These are phyloP conservation scores for Dictyostelium intermedium DNA, from an alignment of 78 protist species.

Conservation along the genomic window DNA sequence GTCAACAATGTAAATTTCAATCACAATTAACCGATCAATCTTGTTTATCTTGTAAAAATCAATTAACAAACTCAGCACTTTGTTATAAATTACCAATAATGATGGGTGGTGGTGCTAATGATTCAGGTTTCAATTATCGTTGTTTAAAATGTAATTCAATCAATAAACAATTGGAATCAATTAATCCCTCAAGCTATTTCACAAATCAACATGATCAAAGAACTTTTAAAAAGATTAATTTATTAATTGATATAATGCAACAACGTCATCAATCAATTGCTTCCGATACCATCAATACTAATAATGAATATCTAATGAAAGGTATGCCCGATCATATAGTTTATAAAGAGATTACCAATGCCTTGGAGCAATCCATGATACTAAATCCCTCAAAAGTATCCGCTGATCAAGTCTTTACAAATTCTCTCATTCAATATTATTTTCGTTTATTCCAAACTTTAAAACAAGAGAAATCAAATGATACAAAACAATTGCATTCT, in stretches of 20 bases:
- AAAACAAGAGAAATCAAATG: background rate
- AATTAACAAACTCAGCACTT: background rate
- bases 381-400: background rate
- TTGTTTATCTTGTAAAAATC: background rate
- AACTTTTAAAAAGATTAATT: background rate
- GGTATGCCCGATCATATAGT: background rate
- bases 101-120: background rate
- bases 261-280: background rate
- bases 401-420: background rate
- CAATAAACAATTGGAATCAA: background rate
- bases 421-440: background rate
- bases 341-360: background rate
- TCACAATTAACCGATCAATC: background rate
- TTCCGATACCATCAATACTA: background rate
- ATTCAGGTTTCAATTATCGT: background rate
- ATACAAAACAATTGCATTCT: background rate
- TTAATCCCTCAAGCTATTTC: background rate
- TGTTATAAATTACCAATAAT: background rate
- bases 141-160: background rate
- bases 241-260: background rate
- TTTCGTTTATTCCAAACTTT: background rate
- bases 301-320: background rate
- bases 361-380: background rate
- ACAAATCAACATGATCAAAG: background rate
- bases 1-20: conserved; percentile 17